Evolutionary conservation across 495 filamentous ascomycete genomes (phyloP), one percentile per base, ranked within the genome.

Genomic region (Podospora tetraspora): DNA sequence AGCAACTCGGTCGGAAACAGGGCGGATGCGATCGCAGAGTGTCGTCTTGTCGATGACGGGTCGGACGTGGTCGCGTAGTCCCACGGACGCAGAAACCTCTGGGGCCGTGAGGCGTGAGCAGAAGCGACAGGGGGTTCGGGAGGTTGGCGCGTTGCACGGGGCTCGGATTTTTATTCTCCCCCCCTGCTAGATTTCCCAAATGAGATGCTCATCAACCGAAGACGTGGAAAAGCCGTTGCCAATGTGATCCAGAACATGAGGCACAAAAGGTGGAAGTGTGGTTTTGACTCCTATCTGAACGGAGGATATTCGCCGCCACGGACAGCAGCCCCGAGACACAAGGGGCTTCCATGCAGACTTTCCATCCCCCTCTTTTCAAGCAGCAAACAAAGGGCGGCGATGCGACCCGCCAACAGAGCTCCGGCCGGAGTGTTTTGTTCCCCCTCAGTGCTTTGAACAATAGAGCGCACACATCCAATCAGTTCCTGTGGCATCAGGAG

Each of bases 21-120:
- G 66, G 59, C 10, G 37, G 61, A 25, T 62, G 61, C 23, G 65
- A 67, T 69, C 67, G 70, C 64, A 59, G 19, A 63, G 34, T 60
- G 70, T 67, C 70, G 70, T 71, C 70, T 25, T 25, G 70, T 71
- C 66, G 43, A 69, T 63, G 70, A 69, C 66, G 66, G 43, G 27
- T 27, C 64, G 56, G 58, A 66, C 63, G 63, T 64, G 67, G 67
- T 59, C 61, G 37, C 57, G 24, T 43, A 27, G 57, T 67, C 59
- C 59, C 58, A 61, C 57, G 29, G 24, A 29, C 43, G 43, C 43
- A 52, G 43, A 52, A 52, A 52, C 43, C 43, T 52, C 43, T n/a
- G 19, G 43, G 43, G 43, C 43, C 43, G 43, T 52, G 43, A 52
- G 43, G 43, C 43, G 43, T 52, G 32, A 66, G 34, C 32, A 27